Evolutionary conservation across 768 basidiomycete genomes (phyloP), one percentile per base, ranked within the genome.

Genomic region (Fibroporia radiculosa): DNA sequence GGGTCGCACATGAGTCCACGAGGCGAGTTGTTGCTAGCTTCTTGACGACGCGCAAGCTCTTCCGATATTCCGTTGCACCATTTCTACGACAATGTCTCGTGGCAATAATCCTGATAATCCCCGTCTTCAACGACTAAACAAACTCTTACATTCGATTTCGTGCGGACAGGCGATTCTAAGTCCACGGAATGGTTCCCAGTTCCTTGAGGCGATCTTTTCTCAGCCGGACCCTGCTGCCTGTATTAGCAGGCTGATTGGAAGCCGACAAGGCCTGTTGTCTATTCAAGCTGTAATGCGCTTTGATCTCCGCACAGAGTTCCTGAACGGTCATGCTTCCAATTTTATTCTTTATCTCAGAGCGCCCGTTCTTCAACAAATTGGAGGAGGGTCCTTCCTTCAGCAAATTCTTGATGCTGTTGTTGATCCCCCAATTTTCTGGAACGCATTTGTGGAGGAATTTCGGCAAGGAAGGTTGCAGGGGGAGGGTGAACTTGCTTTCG

Each of bases 361-460:
- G 1, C 66, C 67, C 0, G 63, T 56, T 20, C 57, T 77, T 1
- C 55, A 56, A n/a, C 55, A 44, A 31, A 58, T 74, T 37, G 66
- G 64, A 6, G 61, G 66, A 1, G 80, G 80, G 1, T 49, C 62
- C 13, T 61, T 69, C 26, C 56, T 80, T 1, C 51, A 64, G 10
- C 51, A 58, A 13, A 53, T 77, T 18, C 42, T 80, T 32, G 33
- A 57, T 32, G 50, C 52, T 1, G 68, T 80, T 19, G 66, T 72
- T 11, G 65, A 77, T 0, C 77, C 75, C 0, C 69, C 75, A 1
- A 62, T 76, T 24, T 78, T 78, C 51, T 80, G 74, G 75, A 44
- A 23, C 20, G 19, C 57, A 4, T 55, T 56, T 44, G 19, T 37
- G 4, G n/a, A 47, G 7, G 53, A 54, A 3, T 56, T 62, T 26